Base-by-base conservation (phyloP, 306 rosid species). In the Astragalus glycyphyllos region DNA sequence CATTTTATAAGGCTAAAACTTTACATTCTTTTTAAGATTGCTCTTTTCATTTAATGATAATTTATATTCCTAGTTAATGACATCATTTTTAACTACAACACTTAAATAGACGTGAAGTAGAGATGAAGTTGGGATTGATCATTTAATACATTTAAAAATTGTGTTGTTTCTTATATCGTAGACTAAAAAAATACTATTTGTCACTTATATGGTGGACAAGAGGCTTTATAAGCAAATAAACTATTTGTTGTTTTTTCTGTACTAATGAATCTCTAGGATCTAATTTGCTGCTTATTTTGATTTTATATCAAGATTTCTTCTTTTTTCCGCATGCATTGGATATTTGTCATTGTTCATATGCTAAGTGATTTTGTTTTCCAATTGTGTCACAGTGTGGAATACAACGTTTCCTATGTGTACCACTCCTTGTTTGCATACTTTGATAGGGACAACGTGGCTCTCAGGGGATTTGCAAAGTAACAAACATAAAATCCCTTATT, bases 381-480 rank as follows among this genome's bases (percentile, higher is more conserved):
- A 17, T 47, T 74, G 8, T 71, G 46, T 70, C 1, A 12, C 86
- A 82, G 89, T 63, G 89, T 85, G 85, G 89, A 82, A 14, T 85
- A 85, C 83, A 82, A 76, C 7, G 85, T 75, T 68, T 85, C 89
- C 48, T 85, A 85, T 82, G 89, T 73, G 79, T 85, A 85, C 79
- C 89, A 85, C 73, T 75, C 86, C 74, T 8, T 85, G 86, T 85
- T 65, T 79, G 89, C 89, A 44, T 85, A 85, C 81, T 85, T 85
- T 60, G 85, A 85, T 84, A 82, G 89, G 56, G 89, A 85, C 77
- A 82, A 85, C 56, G 74, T 85, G 41, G 84, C 89, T 69, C 84
- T 82, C 74, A 85, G 51, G 63, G 89, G 86, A 72, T 49, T 82
- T 20, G 89, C 89, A 65, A 85, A 74, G 89, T 85, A 85, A 76